Conservation (phyloP, 805 yeast genomes). For the Helenozyma baotianmanensis region DNA sequence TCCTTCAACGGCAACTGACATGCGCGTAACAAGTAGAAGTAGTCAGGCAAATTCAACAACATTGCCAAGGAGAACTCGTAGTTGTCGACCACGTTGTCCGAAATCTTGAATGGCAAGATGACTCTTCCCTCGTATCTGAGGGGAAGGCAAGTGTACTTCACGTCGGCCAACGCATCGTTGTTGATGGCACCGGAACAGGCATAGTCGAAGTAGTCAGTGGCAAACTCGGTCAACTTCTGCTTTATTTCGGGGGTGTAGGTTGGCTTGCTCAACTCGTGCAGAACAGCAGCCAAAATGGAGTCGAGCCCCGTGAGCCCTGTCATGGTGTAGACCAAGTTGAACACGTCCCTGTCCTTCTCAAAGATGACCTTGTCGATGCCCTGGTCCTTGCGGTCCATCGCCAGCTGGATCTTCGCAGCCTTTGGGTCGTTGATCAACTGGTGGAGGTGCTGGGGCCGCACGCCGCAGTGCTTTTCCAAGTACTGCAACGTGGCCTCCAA, state of each 20-base stretch:
- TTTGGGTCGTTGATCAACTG: neutral
- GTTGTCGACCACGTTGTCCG: constrained; percentile 4
- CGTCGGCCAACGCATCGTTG: neutral
- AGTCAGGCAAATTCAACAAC: constrained; percentile 1
- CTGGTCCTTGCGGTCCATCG: too few species aligned
- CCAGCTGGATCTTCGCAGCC: constrained; percentile 1
- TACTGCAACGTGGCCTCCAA: constrained; percentile 1
- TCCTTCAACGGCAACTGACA: neutral
- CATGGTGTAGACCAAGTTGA: constrained; percentile 1
- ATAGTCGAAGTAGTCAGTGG: constrained; percentile 3
- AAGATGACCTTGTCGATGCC: constrained; percentile 1
- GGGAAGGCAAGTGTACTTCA: constrained; percentile 5
- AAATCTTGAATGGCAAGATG: constrained; percentile 1
- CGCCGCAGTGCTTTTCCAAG: neutral
- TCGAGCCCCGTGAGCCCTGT: constrained; percentile 2
- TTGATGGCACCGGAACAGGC: constrained; percentile 2
- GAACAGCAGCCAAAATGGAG: constrained; percentile 1
- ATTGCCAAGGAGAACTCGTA: constrained; percentile 6
- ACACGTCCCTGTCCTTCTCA: constrained; percentile 1
- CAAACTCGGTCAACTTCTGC: neutral
- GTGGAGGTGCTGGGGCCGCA: constrained; percentile 1
- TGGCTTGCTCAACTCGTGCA: neutral
- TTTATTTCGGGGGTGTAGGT: neutral
- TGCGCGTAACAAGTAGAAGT: constrained; percentile 1
- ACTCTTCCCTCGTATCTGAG: constrained; percentile 1